Evolutionary conservation across 176 grass and related monocot species (phyloP), one percentile per base, ranked within the genome.

Genomic region (Ampelocalamus luodianensis): DNA sequence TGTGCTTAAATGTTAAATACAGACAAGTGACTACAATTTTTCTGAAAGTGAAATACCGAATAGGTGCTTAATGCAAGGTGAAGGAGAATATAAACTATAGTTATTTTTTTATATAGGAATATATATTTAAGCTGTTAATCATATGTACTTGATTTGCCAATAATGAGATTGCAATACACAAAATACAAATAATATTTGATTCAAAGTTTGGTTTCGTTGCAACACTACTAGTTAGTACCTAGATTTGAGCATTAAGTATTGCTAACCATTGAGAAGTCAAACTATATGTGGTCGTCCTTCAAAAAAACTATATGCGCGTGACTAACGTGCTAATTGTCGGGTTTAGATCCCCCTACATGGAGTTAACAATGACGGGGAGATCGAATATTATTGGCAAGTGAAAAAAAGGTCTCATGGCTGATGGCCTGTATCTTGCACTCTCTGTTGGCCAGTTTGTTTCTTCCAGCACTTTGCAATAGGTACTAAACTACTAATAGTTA

Each of bases 321-420:
- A 34, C 71, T 16, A 36, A 18, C 71, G 46, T 22, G 45, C 27
- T 54, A 36, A 74, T 36, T 74, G 48, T 74, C 71, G 71, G 71
- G 71, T 53, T 72, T 48, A 74, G 46, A 74, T 74, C 53, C 16
- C 4, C 1, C 27, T 29, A 7, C 12, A 65, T 59, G 3, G 54
- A 59, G 56, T 23, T 23, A 59, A 59, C 22, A 10, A 59, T 23
- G 56, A 59, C 56, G 22, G 56, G 50, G n/a, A 13, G 12, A 60
- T 60, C 6, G 55, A 59, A 59, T 59, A 59, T 23, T 24, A 26
- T 60, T 23, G 8, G 16, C 50, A 53, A 53, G 50, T 23, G 56
- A 59, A 22, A 22, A 22, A 15, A 8, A 13, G 12, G 6, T 53
- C 50, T 53, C 50, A 53, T 6, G 16, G 50, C 50, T 18, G 50